Conservation (phyloP, 2,329 filamentous ascomycete genomes). For the Hymenotorrendiella dingleyae region DNA sequence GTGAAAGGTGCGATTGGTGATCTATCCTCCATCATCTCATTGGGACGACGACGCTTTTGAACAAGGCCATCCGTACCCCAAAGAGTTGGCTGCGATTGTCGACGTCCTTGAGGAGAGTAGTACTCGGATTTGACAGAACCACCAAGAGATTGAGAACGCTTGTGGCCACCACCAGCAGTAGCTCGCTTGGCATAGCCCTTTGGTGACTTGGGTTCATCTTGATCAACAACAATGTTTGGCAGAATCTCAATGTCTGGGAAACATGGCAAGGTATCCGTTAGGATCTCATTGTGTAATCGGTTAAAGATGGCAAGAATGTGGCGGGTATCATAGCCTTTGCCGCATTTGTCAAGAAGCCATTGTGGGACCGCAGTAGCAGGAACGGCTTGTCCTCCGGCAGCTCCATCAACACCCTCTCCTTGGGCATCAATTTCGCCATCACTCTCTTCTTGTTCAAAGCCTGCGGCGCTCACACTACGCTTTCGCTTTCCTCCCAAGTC, state of each 20-base stretch:
- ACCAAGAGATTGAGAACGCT: constrained; percentile 30
- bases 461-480: constrained; percentile 21
- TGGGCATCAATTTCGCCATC: constrained; percentile 24
- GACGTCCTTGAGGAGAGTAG: constrained; percentile 9
- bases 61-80: constrained; percentile 10
- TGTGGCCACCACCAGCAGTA: constrained; percentile 17
- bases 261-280: constrained; percentile 29
- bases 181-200: constrained; percentile 26
- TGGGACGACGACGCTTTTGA: constrained; percentile 20
- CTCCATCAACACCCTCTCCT: constrained; percentile 18
- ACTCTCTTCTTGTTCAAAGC: constrained; percentile 15
- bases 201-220: constrained; percentile 24
- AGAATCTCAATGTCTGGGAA: constrained; percentile 37
- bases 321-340: constrained; percentile 30
- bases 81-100: constrained; percentile 17
- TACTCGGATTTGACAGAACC: constrained; percentile 13
- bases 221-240: constrained; percentile 31
- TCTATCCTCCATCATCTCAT: constrained; percentile 5
- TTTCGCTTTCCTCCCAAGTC: constrained; percentile 30
- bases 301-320: constrained; percentile 34
- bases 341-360: constrained; percentile 29
- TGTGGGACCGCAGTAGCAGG: constrained; percentile 30
- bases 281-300: constrained; percentile 31
- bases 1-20: not conserved
- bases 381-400: constrained; percentile 8